Base-by-base conservation (phyloP, 2,329 filamentous ascomycete species). In the Botryotinia narcissicola region DNA sequence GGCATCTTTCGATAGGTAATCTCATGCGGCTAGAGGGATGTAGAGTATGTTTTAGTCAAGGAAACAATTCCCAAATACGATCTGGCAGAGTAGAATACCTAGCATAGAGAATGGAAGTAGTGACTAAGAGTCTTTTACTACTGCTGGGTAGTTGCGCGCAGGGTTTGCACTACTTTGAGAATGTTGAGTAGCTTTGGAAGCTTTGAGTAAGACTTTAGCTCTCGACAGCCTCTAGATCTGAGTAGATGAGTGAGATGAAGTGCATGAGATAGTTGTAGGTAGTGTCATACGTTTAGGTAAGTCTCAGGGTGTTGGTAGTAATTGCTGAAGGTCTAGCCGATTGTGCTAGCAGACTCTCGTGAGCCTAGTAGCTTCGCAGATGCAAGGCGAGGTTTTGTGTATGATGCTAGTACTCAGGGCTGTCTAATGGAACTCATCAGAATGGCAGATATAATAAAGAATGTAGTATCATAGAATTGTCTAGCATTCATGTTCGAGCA, bases 21-120 rank as follows among this genome's bases (percentile, higher is more conserved):
- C 20, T 14, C 32, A 35, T 22, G 10, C 6, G 12, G 20, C 4
- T 20, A 10, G 4, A 25, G 59, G 2, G 32, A 37, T 25, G 10
- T 1, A 37, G 57, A 61, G 10, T 25, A 1, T 16, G 32, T 25
- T 37, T 2, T 3, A 3, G 20, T 37, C 12, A 2, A 37, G 20
- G 14, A n/a, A 5, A 37, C 1, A 7, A 16, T 25, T 1, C 35
- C 22, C 3, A 25, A 2, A 25, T 1, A 14, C 7, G 5, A 25
- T 6, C 35, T 1, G 22, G 1, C 7, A 61, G 20, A 12, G 16
- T 40, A 40, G 2, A 61, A 22, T 16, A 16, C 4, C 5, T 4
- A 29, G 5, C 0, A n/a, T 10, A n/a, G 12, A 40, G 10, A 1
- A 18, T 25, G 5, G 3, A 8, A 40, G 12, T 25, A 0, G 12